These are phyloP conservation scores for Leccinellum rugosiceps DNA, from an alignment of 768 basidiomycete genomes.

Conservation along the genomic window DNA sequence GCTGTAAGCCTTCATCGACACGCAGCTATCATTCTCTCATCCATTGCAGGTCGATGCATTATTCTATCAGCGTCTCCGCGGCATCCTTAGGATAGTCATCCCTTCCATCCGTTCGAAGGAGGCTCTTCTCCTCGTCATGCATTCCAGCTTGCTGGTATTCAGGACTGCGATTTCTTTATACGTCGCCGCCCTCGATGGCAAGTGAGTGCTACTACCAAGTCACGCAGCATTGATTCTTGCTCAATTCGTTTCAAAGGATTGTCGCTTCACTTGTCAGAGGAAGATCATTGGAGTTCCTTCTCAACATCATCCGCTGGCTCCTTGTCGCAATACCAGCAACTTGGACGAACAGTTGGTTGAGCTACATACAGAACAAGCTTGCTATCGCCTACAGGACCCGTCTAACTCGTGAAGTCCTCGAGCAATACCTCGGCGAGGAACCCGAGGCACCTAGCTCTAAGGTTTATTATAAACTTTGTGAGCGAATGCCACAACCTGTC, in stretches of 20 bases:
- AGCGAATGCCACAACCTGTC: slow-evolving; percentile 22
- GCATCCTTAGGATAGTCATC: slow-evolving; percentile 83
- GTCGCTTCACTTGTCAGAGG: slow-evolving; percentile 93
- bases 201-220: slow-evolving; percentile 44
- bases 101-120: slow-evolving; percentile 84
- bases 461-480: slow-evolving; percentile 91
- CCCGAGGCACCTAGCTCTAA: slow-evolving; percentile 67
- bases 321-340: slow-evolving; percentile 91
- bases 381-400: slow-evolving; percentile 86
- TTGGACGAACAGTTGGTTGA: slow-evolving; percentile 90
- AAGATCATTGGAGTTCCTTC: slow-evolving; percentile 70
- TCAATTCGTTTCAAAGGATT: slow-evolving; percentile 53
- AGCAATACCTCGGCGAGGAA: slow-evolving; percentile 77
- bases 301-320: slow-evolving; percentile 87
- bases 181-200: slow-evolving; percentile 91
- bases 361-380: slow-evolving; percentile 91
- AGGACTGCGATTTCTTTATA: slow-evolving; percentile 91
- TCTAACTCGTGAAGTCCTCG: slow-evolving; percentile 78
- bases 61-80: slow-evolving; percentile 79
- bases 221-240: neutral
- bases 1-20: slow-evolving; percentile 47
- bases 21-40: neutral
- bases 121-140: slow-evolving; percentile 80
- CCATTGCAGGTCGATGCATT: slow-evolving; percentile 74
- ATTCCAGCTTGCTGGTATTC: slow-evolving; percentile 84